Conservation (phyloP, 2,329 filamentous ascomycete genomes). For the Proliferodiscus dingleyae region DNA sequence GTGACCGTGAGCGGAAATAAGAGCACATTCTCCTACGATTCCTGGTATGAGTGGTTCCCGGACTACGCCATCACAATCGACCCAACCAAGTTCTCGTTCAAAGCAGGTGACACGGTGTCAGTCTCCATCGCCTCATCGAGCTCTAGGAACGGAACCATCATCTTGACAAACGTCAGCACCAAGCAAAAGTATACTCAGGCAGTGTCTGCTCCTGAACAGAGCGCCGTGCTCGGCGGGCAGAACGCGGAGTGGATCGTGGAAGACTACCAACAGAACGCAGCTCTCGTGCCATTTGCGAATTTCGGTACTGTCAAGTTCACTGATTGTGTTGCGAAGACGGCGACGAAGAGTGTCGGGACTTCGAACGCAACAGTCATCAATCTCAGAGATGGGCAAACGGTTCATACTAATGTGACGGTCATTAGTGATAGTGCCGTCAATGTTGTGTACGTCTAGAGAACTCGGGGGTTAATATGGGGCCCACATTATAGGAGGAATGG, state of each 20-base stretch:
- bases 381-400: no score
- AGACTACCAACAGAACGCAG: constrained; percentile 39
- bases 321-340: constrained; percentile 31
- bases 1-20: constrained; percentile 32
- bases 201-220: constrained; percentile 33
- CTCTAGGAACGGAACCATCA: constrained; percentile 34
- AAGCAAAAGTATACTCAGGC: constrained; percentile 39
- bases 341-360: constrained; percentile 13
- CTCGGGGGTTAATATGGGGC: no score
- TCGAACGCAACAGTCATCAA: constrained; percentile 16
- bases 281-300: constrained; percentile 41
- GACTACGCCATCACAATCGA: constrained; percentile 47
- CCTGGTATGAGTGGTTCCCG: constrained; percentile 54
- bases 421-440: no score
- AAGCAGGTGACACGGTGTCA: constrained; percentile 39
- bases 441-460: no score
- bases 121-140: constrained; percentile 36
- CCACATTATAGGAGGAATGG: no score
- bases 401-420: no score
- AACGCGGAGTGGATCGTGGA: constrained; percentile 50
- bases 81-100: constrained; percentile 34
- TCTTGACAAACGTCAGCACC: constrained; percentile 35
- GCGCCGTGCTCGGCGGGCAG: constrained; percentile 35
- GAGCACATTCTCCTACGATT: constrained; percentile 40
- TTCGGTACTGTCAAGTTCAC: constrained; percentile 45